Percentiles rank a stretch among this genome's conserved stretches.
Evolutionary conservation across 345 rosid species (phyloP).

Genomic region (Turritis glabra): DNA sequence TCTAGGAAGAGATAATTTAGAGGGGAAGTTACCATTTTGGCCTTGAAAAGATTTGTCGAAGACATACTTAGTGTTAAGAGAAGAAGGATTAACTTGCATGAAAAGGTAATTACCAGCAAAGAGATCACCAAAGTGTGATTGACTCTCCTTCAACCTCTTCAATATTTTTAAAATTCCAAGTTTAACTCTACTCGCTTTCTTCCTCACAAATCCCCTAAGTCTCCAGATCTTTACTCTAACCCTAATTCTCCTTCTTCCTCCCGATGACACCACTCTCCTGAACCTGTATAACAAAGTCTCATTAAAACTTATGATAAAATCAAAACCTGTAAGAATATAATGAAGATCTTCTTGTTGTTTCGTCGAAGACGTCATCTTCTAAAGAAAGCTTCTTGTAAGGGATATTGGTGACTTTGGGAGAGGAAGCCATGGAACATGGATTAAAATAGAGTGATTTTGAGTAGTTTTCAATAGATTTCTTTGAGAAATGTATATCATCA

Average conservation of each 20-base stretch:
- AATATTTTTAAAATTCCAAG: slow-evolving; percentile 44
- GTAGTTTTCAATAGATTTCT: neutral
- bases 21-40: slow-evolving; percentile 22
- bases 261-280: slow-evolving; percentile 42
- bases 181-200: slow-evolving; percentile 42
- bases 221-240: slow-evolving; percentile 51
- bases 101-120: slow-evolving; percentile 78
- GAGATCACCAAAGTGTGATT: slow-evolving; percentile 66
- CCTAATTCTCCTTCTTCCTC: slow-evolving; percentile 48
- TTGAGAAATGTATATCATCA: slow-evolving; percentile 5
- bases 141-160: slow-evolving; percentile 66
- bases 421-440: slow-evolving; percentile 29
- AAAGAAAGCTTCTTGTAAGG: slow-evolving; percentile 23
- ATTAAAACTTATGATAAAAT: slow-evolving; percentile 1
- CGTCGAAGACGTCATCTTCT: slow-evolving; percentile 34
- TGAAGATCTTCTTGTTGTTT: slow-evolving; percentile 25
- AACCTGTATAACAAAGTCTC: slow-evolving; percentile 29
- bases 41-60: slow-evolving; percentile 36
- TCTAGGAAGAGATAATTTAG: slow-evolving; percentile 34
- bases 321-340: slow-evolving; percentile 29
- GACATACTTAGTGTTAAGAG: slow-evolving; percentile 42
- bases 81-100: slow-evolving; percentile 66
- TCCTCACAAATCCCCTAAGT: slow-evolving; percentile 44
- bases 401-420: slow-evolving; percentile 24
- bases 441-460: neutral